Conservation (phyloP, 306 rosid genomes). For the Vicia faba region DNA sequence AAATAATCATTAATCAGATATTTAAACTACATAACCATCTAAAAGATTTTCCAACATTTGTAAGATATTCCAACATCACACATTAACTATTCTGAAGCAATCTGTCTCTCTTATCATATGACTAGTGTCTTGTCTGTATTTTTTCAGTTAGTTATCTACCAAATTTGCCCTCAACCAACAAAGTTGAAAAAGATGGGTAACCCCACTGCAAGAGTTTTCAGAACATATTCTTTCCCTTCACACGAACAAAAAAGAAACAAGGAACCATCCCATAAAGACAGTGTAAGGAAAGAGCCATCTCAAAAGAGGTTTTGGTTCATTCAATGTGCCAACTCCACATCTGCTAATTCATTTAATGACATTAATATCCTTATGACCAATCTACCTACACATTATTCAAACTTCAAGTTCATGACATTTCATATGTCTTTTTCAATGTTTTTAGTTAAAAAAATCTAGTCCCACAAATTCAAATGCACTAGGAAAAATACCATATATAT, state of each 20-base stretch:
- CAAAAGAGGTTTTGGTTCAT: not conserved
- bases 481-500: too few species aligned
- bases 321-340: conserved; percentile 14
- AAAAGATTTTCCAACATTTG: too few species aligned
- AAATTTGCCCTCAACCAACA: conserved; percentile 11
- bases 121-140: not conserved
- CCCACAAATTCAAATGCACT: too few species aligned
- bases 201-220: conserved; percentile 3
- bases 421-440: not conserved
- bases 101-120: not conserved
- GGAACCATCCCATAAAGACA: conserved; percentile 27
- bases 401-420: not conserved
- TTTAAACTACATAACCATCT: too few species aligned
- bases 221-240: conserved; percentile 38
- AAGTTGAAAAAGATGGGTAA: conserved; percentile 20
- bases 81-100: too few species aligned
- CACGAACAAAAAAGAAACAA: conserved; percentile 17
- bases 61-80: too few species aligned
- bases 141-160: not conserved
- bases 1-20: too few species aligned
- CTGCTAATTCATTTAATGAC: conserved; percentile 40
- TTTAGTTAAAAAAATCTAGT: not conserved
- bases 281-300: not conserved
- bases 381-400: conserved; percentile 4
- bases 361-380: conserved; percentile 1